Evolutionary conservation across 2,329 filamentous ascomycete genomes (phyloP).

Genomic region (Exophiala calicioides): DNA sequence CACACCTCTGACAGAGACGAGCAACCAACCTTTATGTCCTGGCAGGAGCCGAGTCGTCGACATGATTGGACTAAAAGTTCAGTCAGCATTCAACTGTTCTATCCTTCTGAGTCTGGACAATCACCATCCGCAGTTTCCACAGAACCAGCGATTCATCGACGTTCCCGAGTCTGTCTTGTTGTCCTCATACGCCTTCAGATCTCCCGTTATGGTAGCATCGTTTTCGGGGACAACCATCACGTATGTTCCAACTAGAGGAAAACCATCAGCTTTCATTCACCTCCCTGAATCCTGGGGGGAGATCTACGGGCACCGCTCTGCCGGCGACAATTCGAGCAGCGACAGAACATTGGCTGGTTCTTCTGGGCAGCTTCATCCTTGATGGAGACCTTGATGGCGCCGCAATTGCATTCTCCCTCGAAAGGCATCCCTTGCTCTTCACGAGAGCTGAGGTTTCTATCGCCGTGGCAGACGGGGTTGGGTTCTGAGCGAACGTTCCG

Average conservation of each 20-base stretch:
- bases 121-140: constrained; percentile 19
- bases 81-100: not conserved
- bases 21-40: constrained; percentile 15
- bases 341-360: constrained; percentile 10
- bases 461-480: too few species aligned
- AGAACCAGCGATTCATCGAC: constrained; percentile 16
- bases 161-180: constrained; percentile 18
- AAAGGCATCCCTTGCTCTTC: constrained; percentile 5
- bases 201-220: constrained; percentile 14
- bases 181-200: constrained; percentile 17
- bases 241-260: constrained; percentile 10
- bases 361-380: constrained; percentile 7
- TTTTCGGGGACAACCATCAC: constrained; percentile 11
- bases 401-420: constrained; percentile 21
- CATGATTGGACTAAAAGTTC: constrained; percentile 9
- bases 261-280: not conserved
- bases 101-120: constrained; percentile 1
- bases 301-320: constrained; percentile 17
- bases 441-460: too few species aligned
- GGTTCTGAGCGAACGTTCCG: too few species aligned
- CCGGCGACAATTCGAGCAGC: constrained; percentile 15
- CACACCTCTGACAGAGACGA: too few species aligned
- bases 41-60: constrained; percentile 1
- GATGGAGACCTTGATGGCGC: constrained; percentile 19
- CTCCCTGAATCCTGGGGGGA: too few species aligned